phyloP scores from a whole-genome alignment of 768 basidiomycete genomes.

The Fistulinella prunicolor region DNA sequence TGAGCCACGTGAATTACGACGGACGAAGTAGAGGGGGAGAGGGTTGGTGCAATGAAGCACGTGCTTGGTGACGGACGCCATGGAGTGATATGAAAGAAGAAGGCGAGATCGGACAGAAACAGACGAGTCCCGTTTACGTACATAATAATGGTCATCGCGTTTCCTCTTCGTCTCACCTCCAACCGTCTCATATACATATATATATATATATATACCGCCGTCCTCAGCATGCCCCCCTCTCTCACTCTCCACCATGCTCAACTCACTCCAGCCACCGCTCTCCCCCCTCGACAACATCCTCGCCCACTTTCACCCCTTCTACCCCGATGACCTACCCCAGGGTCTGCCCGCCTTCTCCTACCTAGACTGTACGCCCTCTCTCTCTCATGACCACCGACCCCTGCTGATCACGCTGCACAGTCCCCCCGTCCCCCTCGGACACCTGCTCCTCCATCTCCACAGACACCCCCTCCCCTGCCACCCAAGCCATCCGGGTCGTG shows the following conservation, averaged over 20 bases:
- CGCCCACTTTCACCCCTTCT: not conserved
- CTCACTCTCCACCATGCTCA: not conserved
- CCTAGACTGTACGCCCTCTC: not conserved
- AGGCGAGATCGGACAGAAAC: not conserved
- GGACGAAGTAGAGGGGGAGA: slow-evolving; percentile 51
- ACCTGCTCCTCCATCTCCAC: slow-evolving; percentile 29
- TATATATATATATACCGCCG: no score
- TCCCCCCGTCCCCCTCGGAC: slow-evolving; percentile 46
- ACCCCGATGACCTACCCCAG: not conserved
- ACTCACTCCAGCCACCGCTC: slow-evolving; percentile 5
- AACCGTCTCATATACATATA: no score
- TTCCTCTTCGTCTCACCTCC: no score
- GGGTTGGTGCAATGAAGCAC: slow-evolving; percentile 4
- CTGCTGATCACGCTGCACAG: slow-evolving; percentile 24
- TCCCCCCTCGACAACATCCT: slow-evolving; percentile 25
- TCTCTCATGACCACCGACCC: not conserved
- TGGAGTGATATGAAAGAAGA: no score
- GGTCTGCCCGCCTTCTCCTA: no score
- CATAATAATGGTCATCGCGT: not conserved
- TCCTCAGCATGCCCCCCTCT: not conserved
- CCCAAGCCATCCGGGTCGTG: slow-evolving; percentile 44
- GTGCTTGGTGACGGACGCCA: slow-evolving; percentile 16
- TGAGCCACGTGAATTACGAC: slow-evolving; percentile 62
- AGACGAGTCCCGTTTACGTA: slow-evolving; percentile 10
- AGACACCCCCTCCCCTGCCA: slow-evolving; percentile 25